phyloP scores from a whole-genome alignment of 495 filamentous ascomycete genomes.

The Amphirosellinia nigrospora region DNA sequence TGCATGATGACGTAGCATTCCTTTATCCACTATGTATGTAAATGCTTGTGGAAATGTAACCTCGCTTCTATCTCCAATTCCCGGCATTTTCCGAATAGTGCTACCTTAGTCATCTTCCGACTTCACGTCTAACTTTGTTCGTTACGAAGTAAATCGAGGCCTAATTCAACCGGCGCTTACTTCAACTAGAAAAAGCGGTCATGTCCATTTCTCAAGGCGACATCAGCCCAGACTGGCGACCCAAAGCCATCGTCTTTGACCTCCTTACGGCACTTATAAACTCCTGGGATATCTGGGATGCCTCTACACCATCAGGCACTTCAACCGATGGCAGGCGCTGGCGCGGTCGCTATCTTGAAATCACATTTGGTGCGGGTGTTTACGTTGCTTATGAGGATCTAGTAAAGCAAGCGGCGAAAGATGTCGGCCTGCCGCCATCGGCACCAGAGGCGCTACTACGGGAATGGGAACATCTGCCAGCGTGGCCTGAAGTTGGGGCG shows the following conservation, averaged over 20 bases:
- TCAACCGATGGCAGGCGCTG: constrained; percentile 30
- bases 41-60: neutral
- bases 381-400: constrained; percentile 43
- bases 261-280: constrained; percentile 45
- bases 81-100: neutral
- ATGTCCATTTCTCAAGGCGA: neutral
- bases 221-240: constrained; percentile 26
- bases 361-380: constrained; percentile 38
- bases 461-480: constrained; percentile 36
- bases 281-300: constrained; percentile 43
- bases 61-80: neutral
- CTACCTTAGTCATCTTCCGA: neutral
- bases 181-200: neutral
- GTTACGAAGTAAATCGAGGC: neutral
- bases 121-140: neutral
- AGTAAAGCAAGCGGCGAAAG: constrained; percentile 35
- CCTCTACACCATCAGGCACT: constrained; percentile 32
- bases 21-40: neutral
- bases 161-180: neutral
- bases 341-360: constrained; percentile 39
- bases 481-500: constrained; percentile 39
- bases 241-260: constrained; percentile 44
- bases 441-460: constrained; percentile 33
- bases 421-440: constrained; percentile 34
- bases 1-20: neutral